Percentiles rank a stretch among this genome's conserved stretches.
Evolutionary conservation across 2,329 filamentous ascomycete genomes (phyloP).

Genomic region (Elsinoe batatas): DNA sequence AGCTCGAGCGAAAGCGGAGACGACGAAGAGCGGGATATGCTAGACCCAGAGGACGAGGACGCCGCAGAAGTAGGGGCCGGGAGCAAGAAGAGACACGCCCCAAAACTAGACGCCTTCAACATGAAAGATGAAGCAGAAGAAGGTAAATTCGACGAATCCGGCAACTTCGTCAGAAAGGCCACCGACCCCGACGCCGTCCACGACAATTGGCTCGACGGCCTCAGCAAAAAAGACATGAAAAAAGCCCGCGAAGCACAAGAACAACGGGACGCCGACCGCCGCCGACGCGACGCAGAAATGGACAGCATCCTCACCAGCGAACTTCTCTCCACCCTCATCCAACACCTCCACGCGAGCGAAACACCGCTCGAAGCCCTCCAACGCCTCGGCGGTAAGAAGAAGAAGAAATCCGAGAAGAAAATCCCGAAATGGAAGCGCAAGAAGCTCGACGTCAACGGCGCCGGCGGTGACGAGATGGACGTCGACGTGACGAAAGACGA

Average conservation of each 20-base stretch:
- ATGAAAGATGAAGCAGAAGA: conserved; percentile 85
- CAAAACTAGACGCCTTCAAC: conserved; percentile 93
- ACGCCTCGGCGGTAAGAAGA: conserved; percentile 47
- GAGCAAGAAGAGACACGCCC: conserved; percentile 83
- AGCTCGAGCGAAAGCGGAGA: conserved; percentile 47
- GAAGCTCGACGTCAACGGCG: conserved; percentile 39
- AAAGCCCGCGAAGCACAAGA: conserved; percentile 79
- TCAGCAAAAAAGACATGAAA: conserved; percentile 90
- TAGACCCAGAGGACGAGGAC: conserved; percentile 57
- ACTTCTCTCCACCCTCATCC: conserved; percentile 62
- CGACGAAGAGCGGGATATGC: conserved; percentile 56
- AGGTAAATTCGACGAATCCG: conserved; percentile 78
- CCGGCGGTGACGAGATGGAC: conserved; percentile 54
- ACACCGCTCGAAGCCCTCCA: conserved; percentile 81
- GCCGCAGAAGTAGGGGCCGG: conserved; percentile 88
- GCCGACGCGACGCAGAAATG: conserved; percentile 60
- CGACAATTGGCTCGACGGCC: conserved; percentile 83
- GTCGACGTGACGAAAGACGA: conserved; percentile 49
- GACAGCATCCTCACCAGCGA: conserved; percentile 67
- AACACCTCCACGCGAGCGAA: conserved; percentile 66
- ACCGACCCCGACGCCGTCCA: conserved; percentile 81
- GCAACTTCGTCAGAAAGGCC: conserved; percentile 86
- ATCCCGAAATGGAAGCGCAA: conserved; percentile 54
- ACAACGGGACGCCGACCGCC: conserved; percentile 67
- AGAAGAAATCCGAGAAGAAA: conserved; percentile 35